Conservation (phyloP, 2,329 filamentous ascomycete genomes). For the Mollisiaceae sp. region DNA sequence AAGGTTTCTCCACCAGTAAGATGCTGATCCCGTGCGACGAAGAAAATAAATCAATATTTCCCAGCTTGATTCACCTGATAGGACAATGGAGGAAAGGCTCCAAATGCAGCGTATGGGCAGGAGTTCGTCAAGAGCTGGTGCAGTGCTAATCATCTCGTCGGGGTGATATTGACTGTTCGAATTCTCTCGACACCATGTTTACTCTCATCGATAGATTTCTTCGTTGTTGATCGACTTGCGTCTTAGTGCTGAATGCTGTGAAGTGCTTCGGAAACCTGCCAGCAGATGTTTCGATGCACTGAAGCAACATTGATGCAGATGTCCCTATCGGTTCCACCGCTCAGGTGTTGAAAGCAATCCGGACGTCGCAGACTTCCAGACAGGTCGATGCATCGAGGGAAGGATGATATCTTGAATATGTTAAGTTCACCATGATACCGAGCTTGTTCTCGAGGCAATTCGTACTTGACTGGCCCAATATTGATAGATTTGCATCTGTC, state of each 20-base stretch:
- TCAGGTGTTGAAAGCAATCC: too few relatives aligned
- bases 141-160: too few relatives aligned
- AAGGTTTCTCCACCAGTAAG: conserved; percentile 12
- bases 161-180: too few relatives aligned
- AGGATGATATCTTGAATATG: too few relatives aligned
- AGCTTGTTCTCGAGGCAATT: too few relatives aligned
- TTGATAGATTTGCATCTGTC: too few relatives aligned
- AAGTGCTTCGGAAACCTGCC: neutral
- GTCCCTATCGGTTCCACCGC: too few relatives aligned
- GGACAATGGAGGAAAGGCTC: neutral
- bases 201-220: neutral
- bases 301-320: neutral
- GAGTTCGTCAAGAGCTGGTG: neutral
- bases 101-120: neutral
- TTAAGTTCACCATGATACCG: too few relatives aligned
- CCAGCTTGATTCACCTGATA: neutral
- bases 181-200: too few relatives aligned
- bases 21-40: neutral
- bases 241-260: neutral
- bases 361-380: too few relatives aligned
- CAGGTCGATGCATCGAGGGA: too few relatives aligned
- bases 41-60: conserved; percentile 4
- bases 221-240: neutral
- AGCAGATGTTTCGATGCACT: neutral
- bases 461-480: too few relatives aligned